Base-by-base conservation (phyloP, 1,284 basidiomycete species). In the Ceratobasidium sp. region DNA sequence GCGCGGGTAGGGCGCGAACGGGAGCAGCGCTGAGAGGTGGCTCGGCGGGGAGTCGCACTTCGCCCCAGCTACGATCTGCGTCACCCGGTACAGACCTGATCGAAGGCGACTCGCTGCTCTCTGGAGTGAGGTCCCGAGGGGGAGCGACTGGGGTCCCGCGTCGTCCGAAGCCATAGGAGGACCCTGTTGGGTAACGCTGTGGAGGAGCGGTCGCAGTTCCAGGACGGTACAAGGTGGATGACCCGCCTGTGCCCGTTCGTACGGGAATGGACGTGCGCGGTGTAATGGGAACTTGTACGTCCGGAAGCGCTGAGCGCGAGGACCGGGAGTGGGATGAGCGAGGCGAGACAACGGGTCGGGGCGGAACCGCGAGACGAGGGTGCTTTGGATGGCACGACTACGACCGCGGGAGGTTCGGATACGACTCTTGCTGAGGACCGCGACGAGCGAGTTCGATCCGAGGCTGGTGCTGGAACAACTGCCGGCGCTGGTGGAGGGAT, bases 1-100 rank as follows among this genome's bases (percentile, higher is more conserved):
- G 45, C 45, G 8, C 10, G 38, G 17, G 38, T 40, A 17, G 38
- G 17, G 38, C 38, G 38, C 8, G 38, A 7, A 17, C 38, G 7
- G 38, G 38, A 17, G 38, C 38, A 40, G 38, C 7, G 7, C 8
- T 40, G 38, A 17, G 38, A 40, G 17, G 7, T 40, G 47, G 49
- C 29, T 64, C 47, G 2, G 60, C 10, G 6, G 60, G 60, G n/a
- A 64, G 32, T 4, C 27, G 60, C 13, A 64, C 17, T 27, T 64
- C 60, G n/a, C 60, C 60, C 60, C 60, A 64, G 22, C 60, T 64
- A 10, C 25, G 42, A 22, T 60, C 57, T 7, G 38, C 38, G 20
- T 34, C 45, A 34, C 2, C 31, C 2, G 25, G n/a, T n/a, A n/a
- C 47, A 7, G 47, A 38, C 2, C 32, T 45, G 5, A 64, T 52